Base-by-base conservation (phyloP, 495 filamentous ascomycete species). In the Podospora pseudopauciseta region DNA sequence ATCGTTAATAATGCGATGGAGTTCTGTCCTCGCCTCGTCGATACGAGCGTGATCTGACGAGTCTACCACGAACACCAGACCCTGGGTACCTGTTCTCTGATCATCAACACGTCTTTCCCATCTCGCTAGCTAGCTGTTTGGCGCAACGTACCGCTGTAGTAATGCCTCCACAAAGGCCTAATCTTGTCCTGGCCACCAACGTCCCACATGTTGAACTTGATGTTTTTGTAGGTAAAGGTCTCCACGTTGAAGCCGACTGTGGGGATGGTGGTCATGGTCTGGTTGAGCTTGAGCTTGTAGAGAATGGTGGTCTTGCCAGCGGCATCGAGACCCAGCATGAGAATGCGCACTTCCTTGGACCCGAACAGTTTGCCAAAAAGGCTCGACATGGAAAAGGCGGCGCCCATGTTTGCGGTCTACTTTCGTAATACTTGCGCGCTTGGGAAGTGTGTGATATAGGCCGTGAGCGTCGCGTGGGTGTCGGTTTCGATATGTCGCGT, bases 111-210 rank as follows among this genome's bases (percentile, higher is more conserved):
- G 1, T 61, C 9, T 7, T 16, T 13, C 27, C 3, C 7, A 11
- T 6, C 39, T 49, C 39, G 3, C 13, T 13, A 32, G 23, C 7
- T 5, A 16, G 39, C 39, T 49, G 39, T 49, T 11, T 6, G 11
- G 39, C 39, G 13, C n/a, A 15, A 78, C 88, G 76, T 83, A 91
- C 93, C 94, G 72, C 92, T 96, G 76, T 97, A 98, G 84, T 99
- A 99, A 82, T 99, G 95, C 81, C 95, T 88, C 95, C 95, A 99
- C 59, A 99, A 81, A 60, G 95, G 95, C 63, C 95, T 87, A 73
- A 99, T 99, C 88, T 98, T 98, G 87, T 99, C 95, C 85, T 99
- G 95, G 73, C 95, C 95, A 79, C 95, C 95, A 39, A 99, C 95
- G 84, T 99, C 95, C 95, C 95, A 99, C 66, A 99, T 93, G 74